phyloP scores from a whole-genome alignment of 805 yeast genomes.

The Lipomyces sp. region DNA sequence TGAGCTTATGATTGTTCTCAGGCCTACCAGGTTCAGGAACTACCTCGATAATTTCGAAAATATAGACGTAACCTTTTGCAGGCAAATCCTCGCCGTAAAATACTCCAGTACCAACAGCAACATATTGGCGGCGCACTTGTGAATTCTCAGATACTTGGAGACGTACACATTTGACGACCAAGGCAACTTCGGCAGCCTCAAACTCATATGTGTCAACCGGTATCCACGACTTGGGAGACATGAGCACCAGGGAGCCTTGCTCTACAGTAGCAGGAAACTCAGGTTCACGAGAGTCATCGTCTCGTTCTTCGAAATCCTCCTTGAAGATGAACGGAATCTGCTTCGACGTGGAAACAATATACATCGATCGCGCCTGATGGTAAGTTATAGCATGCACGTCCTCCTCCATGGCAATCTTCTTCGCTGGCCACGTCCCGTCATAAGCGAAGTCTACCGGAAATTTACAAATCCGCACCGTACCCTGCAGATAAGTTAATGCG shows the following conservation, averaged over 20 bases:
- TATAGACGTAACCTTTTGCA: slow-evolving; percentile 74
- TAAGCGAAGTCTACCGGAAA: slow-evolving; percentile 53
- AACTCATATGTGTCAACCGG: slow-evolving; percentile 61
- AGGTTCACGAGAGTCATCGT: slow-evolving; percentile 54
- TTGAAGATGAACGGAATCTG: slow-evolving; percentile 65
- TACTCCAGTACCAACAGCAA: slow-evolving; percentile 79
- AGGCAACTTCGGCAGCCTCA: slow-evolving; percentile 61
- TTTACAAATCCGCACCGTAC: slow-evolving; percentile 45
- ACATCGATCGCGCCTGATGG: slow-evolving; percentile 68
- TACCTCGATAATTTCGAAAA: slow-evolving; percentile 77
- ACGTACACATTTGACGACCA: slow-evolving; percentile 59
- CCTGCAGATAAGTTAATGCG: slow-evolving; percentile 2
- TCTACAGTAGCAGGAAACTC: slow-evolving; percentile 53
- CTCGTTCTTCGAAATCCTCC: slow-evolving; percentile 73
- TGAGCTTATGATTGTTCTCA: slow-evolving; percentile 78
- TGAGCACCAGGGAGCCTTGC: slow-evolving; percentile 63
- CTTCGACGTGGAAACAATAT: slow-evolving; percentile 62
- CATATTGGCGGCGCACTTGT: slow-evolving; percentile 59
- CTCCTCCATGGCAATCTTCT: slow-evolving; percentile 57
- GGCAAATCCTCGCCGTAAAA: slow-evolving; percentile 80
- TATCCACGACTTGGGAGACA: slow-evolving; percentile 78
- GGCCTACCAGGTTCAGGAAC: slow-evolving; percentile 90
- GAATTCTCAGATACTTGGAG: slow-evolving; percentile 50
- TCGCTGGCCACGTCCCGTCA: slow-evolving; percentile 65
- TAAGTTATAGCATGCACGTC: slow-evolving; percentile 70